Percentiles rank a stretch among this genome's conserved stretches.
Evolutionary conservation across 2,329 filamentous ascomycete species (phyloP).

Genomic region (Colletotrichum caudatum): DNA sequence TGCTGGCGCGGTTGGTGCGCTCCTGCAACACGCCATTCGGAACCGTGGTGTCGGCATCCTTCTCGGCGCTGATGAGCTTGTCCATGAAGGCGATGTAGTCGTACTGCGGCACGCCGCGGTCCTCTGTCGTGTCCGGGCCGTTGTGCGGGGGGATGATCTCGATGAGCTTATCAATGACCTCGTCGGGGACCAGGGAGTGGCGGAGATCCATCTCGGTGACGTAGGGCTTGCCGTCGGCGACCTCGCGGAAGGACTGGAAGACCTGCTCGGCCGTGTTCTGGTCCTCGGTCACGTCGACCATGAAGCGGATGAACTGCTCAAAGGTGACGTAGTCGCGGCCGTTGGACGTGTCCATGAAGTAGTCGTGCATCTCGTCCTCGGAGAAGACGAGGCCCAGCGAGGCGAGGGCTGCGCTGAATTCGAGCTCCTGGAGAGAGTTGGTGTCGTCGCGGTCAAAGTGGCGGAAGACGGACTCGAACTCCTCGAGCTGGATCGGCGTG

Average conservation of each 20-base stretch:
- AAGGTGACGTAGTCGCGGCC: constrained; percentile 88
- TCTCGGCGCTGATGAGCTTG: constrained; percentile 71
- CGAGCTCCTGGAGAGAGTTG: constrained; percentile 90
- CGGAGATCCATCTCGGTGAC: constrained; percentile 97
- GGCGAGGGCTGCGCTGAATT: constrained; percentile 96
- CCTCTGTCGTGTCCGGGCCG: constrained; percentile 87
- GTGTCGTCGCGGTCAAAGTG: constrained; percentile 96
- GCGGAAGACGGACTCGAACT: constrained; percentile 97
- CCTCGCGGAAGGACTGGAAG: constrained; percentile 96
- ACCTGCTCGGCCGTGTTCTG: constrained; percentile 99
- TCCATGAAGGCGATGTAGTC: constrained; percentile 99
- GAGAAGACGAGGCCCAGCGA: constrained; percentile 95
- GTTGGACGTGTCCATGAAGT: constrained; percentile 88
- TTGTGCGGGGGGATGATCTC: constrained; percentile 86
- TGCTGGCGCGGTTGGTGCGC: constrained; percentile 49
- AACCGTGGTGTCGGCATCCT: constrained; percentile 47
- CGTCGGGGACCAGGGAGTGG: constrained; percentile 94
- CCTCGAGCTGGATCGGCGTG: constrained; percentile 96
- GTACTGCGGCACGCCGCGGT: constrained; percentile 86
- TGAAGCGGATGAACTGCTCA: constrained; percentile 99
- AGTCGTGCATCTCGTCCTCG: constrained; percentile 97
- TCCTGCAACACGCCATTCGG: constrained; percentile 51
- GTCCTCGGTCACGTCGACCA: constrained; percentile 99
- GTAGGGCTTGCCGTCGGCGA: constrained; percentile 98
- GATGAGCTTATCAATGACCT: constrained; percentile 93